phyloP scores from a whole-genome alignment of 306 rosid genomes.

The Myrica gale region DNA sequence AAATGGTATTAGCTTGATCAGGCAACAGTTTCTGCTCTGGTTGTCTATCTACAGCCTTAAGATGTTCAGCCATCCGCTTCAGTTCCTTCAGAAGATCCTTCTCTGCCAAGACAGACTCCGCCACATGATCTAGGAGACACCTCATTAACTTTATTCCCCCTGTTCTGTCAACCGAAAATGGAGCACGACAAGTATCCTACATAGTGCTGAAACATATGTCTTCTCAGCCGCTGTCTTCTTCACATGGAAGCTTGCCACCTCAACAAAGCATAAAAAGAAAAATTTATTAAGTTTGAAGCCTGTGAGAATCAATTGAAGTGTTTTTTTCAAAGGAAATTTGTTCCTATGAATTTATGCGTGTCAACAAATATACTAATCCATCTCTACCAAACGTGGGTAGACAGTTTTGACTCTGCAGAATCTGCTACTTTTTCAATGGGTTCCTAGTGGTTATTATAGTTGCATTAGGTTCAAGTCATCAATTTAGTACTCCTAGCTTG shows the following conservation, averaged over 20 bases:
- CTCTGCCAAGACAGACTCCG: conserved; percentile 32
- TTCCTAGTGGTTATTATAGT: no score
- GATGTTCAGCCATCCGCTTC: conserved; percentile 62
- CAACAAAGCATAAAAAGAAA: conserved; percentile 27
- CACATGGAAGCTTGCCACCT: conserved; percentile 65
- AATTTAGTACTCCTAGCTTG: no score
- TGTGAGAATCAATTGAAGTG: conserved; percentile 8
- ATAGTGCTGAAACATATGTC: conserved; percentile 73
- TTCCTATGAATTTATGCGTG: not conserved
- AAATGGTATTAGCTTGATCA: conserved; percentile 47
- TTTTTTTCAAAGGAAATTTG: not conserved
- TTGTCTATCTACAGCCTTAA: conserved; percentile 46
- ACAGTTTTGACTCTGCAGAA: not conserved
- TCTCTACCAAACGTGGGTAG: not conserved
- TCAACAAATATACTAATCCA: not conserved
- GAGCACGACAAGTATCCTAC: conserved; percentile 62
- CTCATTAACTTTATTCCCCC: conserved; percentile 68
- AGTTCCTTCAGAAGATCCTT: conserved; percentile 51
- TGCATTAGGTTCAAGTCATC: no score
- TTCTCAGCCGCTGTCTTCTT: conserved; percentile 83
- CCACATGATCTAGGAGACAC: conserved; percentile 45
- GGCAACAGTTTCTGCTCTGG: conserved; percentile 54
- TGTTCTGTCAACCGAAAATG: conserved; percentile 73
- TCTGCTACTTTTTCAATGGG: not conserved
- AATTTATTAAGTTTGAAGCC: conserved; percentile 18